Percentiles rank a stretch among this genome's conserved stretches.
phyloP scores from a whole-genome alignment of 106 monocot genomes.

The Hemerocallis citrina region DNA sequence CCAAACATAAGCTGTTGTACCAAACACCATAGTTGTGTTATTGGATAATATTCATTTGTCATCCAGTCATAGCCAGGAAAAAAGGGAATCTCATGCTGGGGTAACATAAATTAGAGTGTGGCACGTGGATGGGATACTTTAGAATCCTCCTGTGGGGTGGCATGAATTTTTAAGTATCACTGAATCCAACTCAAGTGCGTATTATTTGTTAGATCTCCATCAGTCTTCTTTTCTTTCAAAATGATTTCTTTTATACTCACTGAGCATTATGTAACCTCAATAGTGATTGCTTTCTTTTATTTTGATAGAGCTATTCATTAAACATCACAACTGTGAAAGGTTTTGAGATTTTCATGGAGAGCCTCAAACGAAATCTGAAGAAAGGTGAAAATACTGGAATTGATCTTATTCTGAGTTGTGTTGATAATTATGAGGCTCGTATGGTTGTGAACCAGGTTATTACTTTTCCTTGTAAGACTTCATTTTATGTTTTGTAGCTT shows the following conservation, averaged over 20 bases:
- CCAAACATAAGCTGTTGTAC: too few species aligned
- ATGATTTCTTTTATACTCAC: too few species aligned
- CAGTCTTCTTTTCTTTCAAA: conserved; percentile 6
- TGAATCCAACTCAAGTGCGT: not conserved
- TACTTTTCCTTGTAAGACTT: conserved; percentile 2
- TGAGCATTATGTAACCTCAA: too few species aligned
- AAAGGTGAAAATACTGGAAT: conserved; percentile 52
- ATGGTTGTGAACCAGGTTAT: conserved; percentile 99
- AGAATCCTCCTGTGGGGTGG: not conserved
- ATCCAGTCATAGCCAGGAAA: not conserved
- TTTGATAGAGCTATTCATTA: conserved; percentile 92
- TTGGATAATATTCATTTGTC: too few species aligned
- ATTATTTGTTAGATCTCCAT: not conserved
- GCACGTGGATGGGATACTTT: not conserved
- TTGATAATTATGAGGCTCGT: conserved; percentile 98
- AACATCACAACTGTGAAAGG: conserved; percentile 95
- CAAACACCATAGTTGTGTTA: too few species aligned
- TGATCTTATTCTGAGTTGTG: conserved; percentile 96
- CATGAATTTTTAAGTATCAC: not conserved
- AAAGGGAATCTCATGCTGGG: not conserved
- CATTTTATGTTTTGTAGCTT: not conserved
- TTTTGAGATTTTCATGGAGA: conserved; percentile 77
- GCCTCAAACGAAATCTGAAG: conserved; percentile 43
- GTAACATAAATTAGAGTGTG: not conserved
- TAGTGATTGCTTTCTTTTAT: too few species aligned